Evolutionary conservation across 2,329 filamentous ascomycete species (phyloP), one percentile per base, ranked within the genome.

Genomic region (Chrysoporthe puriensis): DNA sequence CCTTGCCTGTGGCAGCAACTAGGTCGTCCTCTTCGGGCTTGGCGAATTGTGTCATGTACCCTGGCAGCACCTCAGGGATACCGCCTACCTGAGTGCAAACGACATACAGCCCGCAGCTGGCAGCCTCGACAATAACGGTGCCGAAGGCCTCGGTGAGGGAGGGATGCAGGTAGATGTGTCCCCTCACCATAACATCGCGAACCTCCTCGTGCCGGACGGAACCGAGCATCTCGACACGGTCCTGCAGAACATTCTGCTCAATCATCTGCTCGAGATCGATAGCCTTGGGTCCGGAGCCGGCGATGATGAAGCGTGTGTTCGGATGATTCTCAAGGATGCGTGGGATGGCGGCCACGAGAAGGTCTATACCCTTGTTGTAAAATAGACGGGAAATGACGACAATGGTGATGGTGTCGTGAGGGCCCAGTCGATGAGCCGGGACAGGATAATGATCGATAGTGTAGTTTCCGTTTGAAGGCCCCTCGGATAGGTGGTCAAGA

Each of bases 181-280:
- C 96, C 65, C 93, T 89, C 21, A 97, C 91, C 96, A 99, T 99
- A 70, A 99, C 94, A 76, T 98, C 93, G 71, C 96, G 90, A 18
- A 99, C 96, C 75, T 98, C 94, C 76, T 99, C 96, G 76, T 99
- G 96, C 21, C 95, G 91, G 26, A 99, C 90, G 8, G 95, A 90
- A 3, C 96, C 96, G 3, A 99, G 85, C 83, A 99, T 91, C 75
- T 96, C 91, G 11, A 99, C 94, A 62, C 93, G 91, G 76, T 97
- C 94, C 77, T 98, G 95, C 9, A 98, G 84, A 4, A 97, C 93
- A 73, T 96, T 95, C 70, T 94, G 91, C 81, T 99, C 96, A 52
- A 99, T 89, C 91, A 97, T 99, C 76, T 99, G 96, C 78, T 99
- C 96, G 1, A 99, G 84, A 75, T 99, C 96, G 71, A 99, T 99